Evolutionary conservation across 2,329 filamentous ascomycete genomes (phyloP).

Genomic region (Lasiodiplodia sp.): DNA sequence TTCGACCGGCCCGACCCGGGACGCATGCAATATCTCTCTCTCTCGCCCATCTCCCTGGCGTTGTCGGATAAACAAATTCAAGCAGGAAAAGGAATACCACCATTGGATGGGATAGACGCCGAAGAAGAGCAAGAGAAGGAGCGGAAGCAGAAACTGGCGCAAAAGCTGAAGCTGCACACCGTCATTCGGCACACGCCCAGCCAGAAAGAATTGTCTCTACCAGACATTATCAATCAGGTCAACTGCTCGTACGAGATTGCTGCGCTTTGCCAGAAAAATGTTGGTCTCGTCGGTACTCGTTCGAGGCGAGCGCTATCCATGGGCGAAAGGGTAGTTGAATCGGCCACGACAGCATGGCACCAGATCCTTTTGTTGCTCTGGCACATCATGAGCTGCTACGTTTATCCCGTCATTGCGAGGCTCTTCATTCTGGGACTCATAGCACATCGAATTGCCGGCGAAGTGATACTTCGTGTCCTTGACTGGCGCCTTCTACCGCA

Average conservation of each 20-base stretch:
- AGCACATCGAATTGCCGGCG: slow-evolving; percentile 79
- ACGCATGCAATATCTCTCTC: slow-evolving; percentile 95
- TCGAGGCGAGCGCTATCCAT: slow-evolving; percentile 88
- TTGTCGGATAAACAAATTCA: slow-evolving; percentile 67
- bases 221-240: slow-evolving; percentile 87
- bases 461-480: slow-evolving; percentile 77
- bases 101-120: slow-evolving; percentile 68
- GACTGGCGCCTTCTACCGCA: slow-evolving; percentile 85
- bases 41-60: slow-evolving; percentile 86
- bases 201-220: slow-evolving; percentile 80
- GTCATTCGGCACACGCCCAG: slow-evolving; percentile 79
- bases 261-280: slow-evolving; percentile 85
- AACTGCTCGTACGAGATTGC: slow-evolving; percentile 96
- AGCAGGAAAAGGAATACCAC: slow-evolving; percentile 47
- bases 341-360: slow-evolving; percentile 84
- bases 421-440: slow-evolving; percentile 81
- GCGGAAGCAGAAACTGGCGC: slow-evolving; percentile 71
- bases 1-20: slow-evolving; percentile 86
- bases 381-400: slow-evolving; percentile 74
- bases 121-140: slow-evolving; percentile 74
- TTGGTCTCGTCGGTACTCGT: slow-evolving; percentile 80
- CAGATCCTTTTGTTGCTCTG: slow-evolving; percentile 73
- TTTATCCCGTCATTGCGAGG: slow-evolving; percentile 76
- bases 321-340: slow-evolving; percentile 92
- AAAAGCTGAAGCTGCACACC: slow-evolving; percentile 88